Conservation (phyloP, 2,329 filamentous ascomycete species). For the Arthroderma uncinatum region DNA sequence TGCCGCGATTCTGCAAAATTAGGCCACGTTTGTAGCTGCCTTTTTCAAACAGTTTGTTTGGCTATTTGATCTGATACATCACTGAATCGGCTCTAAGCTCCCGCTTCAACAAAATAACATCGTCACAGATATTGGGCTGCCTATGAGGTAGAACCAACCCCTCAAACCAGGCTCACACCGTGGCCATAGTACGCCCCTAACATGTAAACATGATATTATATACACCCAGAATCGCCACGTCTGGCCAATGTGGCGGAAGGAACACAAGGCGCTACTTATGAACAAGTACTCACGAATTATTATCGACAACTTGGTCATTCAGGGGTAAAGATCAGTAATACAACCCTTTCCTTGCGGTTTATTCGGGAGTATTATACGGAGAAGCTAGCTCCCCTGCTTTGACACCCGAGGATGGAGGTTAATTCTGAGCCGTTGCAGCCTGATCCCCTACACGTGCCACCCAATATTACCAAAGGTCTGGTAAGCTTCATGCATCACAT, state of each 20-base stretch:
- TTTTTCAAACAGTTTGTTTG: no score
- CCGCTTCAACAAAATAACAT: background rate
- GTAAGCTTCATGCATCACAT: slow-evolving; percentile 1
- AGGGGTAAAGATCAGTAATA: background rate
- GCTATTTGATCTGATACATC: background rate
- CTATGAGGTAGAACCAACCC: no score
- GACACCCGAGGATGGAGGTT: background rate
- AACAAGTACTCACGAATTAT: background rate
- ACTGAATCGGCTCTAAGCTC: background rate
- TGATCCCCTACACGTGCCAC: background rate
- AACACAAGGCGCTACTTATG: background rate
- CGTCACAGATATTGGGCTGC: no score
- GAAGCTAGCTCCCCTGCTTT: background rate
- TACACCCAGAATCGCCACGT: background rate
- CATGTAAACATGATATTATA: background rate
- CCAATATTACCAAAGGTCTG: background rate
- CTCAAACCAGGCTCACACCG: no score
- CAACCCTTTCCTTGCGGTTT: background rate
- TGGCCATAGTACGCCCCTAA: no score
- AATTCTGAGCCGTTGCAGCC: background rate
- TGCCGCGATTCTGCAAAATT: no score
- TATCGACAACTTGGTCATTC: background rate
- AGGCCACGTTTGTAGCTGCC: no score
- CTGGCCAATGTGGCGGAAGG: background rate
- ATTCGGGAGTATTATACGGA: background rate